Conservation (phyloP, 1,284 basidiomycete genomes). For the Pholiota adiposa region DNA sequence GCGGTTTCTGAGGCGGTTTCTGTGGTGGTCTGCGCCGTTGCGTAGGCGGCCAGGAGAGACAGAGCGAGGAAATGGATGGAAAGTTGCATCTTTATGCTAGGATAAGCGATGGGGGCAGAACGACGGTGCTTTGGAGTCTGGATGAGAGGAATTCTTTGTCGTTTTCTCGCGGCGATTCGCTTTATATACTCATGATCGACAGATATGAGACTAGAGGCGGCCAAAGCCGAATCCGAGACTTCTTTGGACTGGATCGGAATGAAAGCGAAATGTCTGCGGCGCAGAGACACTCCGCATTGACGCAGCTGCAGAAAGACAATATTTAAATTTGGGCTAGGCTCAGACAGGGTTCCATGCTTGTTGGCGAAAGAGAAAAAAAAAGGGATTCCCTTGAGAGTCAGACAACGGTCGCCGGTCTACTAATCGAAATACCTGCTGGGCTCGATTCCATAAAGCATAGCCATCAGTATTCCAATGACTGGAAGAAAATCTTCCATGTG, state of each 20-base stretch:
- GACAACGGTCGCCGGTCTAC: no score
- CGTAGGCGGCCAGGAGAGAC: conserved; percentile 69
- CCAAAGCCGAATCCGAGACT: not conserved
- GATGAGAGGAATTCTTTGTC: no score
- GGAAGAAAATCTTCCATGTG: no score
- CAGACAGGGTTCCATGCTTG: no score
- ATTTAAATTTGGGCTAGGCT: no score
- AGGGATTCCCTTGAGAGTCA: no score
- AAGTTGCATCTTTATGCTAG: not conserved
- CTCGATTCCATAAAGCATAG: no score
- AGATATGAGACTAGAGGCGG: not conserved
- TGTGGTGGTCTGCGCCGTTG: conserved; percentile 49
- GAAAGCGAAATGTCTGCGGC: not conserved
- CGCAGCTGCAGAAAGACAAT: not conserved
- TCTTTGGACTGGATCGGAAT: not conserved
- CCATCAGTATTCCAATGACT: no score
- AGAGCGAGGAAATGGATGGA: conserved; percentile 66
- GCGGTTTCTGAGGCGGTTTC: not conserved
- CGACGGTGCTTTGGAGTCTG: no score
- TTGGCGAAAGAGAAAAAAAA: no score
- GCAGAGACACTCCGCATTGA: not conserved
- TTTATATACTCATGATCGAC: not conserved
- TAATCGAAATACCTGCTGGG: no score
- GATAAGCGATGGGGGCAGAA: not conserved
- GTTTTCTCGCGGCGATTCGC: no score